Evolutionary conservation across 257 asterid genomes (phyloP), one percentile per base, ranked within the genome.

Genomic region (Pogostemon cablin): DNA sequence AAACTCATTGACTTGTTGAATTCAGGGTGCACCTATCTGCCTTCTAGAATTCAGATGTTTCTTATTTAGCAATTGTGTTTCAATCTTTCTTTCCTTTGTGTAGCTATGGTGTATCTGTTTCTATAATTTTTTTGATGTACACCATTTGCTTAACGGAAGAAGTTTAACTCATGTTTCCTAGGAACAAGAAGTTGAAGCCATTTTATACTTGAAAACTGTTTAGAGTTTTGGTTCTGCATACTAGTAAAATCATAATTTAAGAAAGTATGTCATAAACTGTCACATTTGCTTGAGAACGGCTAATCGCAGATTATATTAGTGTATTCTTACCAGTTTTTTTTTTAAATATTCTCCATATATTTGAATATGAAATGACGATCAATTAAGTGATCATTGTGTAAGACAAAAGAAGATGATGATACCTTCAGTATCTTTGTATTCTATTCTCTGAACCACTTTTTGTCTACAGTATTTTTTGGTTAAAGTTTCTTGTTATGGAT

Each of bases 111-210:
- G 34, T 46, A 46, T 12, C 57, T 56, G 50, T 59, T 67, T 58
- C 48, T 46, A 9, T 20, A 7, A 6, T n/a, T 58, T 70, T 6
- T 35, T 44, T 71, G 48, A 47, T 12, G 10, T 8, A 15, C 41
- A 9, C 75, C 46, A 39, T 38, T 72, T 72, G 32, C 47, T 37
- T 10, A 58, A 1, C 11, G 9, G 10, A 35, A 40, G 73, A 54
- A 25, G 50, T 7, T 67, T 11, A 67, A 3, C 71, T 65, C n/a
- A 17, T 3, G 41, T 66, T 54, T 59, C 34, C 46, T 38, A 50
- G 56, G 57, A 17, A n/a, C 41, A 41, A 39, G 46, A 40, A 5
- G 25, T 8, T 20, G 39, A n/a, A 50, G 32, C 62, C 25, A 59
- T 39, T 15, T 35, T 15, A 35, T 10, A 11, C 46, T 8, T 58